A percentile compares a stretch with the other conserved stretches of the same genome.
phyloP scores from a whole-genome alignment of 768 basidiomycete species.

The Russula vinacea region DNA sequence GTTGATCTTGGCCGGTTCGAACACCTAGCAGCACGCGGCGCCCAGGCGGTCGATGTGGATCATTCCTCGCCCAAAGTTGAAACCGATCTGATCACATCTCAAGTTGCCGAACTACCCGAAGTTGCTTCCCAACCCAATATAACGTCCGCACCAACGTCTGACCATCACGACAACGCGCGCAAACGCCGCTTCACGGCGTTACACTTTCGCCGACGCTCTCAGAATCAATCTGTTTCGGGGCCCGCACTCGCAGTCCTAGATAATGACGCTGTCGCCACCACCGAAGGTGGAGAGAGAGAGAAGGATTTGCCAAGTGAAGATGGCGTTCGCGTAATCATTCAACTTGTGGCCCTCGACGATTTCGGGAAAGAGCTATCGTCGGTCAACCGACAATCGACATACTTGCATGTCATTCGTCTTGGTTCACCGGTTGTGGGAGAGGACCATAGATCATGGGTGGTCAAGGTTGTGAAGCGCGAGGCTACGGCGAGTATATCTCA shows the following conservation, averaged over 20 bases:
- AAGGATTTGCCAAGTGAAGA: constrained; percentile 47
- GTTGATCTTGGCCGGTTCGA: constrained; percentile 81
- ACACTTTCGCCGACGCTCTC: constrained; percentile 55
- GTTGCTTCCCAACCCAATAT: constrained; percentile 5
- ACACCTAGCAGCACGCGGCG: constrained; percentile 29
- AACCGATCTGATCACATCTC: constrained; percentile 7
- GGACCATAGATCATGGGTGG: constrained; percentile 77
- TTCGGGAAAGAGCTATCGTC: constrained; percentile 63
- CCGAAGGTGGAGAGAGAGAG: constrained; percentile 40
- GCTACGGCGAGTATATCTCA: constrained; percentile 56
- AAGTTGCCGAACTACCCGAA: constrained; percentile 13
- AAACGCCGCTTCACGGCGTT: constrained; percentile 63
- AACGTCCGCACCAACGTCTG: constrained; percentile 33
- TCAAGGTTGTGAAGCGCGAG: constrained; percentile 89
- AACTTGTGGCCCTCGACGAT: constrained; percentile 77
- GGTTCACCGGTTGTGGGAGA: constrained; percentile 44
- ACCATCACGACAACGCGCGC: constrained; percentile 29
- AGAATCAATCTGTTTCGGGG: constrained; percentile 57
- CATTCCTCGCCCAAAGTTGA: constrained; percentile 3
- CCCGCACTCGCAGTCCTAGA: constrained; percentile 80
- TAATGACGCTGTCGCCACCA: constrained; percentile 46
- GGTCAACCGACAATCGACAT: constrained; percentile 84
- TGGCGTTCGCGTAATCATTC: constrained; percentile 76
- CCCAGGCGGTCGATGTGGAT: background rate
- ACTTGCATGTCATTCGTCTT: constrained; percentile 77